Base-by-base conservation (phyloP, 2,329 filamentous ascomycete genomes). In the Albophoma yamanashiensis region DNA sequence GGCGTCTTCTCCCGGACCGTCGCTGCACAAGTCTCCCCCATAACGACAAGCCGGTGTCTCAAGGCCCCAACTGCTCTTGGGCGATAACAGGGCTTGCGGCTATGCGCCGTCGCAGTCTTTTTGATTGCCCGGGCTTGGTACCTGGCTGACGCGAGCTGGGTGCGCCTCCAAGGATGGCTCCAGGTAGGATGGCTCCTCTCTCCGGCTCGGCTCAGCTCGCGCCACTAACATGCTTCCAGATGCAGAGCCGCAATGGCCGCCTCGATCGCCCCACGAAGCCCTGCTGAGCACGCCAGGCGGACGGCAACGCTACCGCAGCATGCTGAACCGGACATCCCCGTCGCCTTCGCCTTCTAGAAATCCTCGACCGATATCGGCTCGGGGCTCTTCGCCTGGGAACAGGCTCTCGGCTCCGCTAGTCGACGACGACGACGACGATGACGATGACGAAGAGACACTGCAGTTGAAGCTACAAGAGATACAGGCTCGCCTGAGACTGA, bases 391-490 rank as follows among this genome's bases (percentile, higher is more conserved):
- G 12, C 45, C 68, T 61, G 15, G 58, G 65, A 42, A 64, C 69
- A 52, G 70, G 65, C 47, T 73, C 71, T 50, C 65, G 72, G 56
- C 75, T 75, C 63, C 71, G 72, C 60, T 71, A 43, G 75, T 74
- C 6, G 76, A 79, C 4, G 76, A 76, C 5, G 81, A 85, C 12
- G 43, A 45, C 4, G 50, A 52, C 4, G 85, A 87, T 0, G 27
- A 31, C 5, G 89, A 95, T 8, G 92, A 96, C 66, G 93, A 97
- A 72, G 92, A 97, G 77, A 95, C 86, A 1, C 76, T 97, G 40
- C 85, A 95, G 69, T 77, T 99, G 63, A 87, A 96, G 71, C 78
- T 97, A 6, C 87, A 92, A 64, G 91, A 90, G 59, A 96, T 99
- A 61, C 88, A 97, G 73, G 91, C 92, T 8, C 87, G 89, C 62